phyloP scores from a whole-genome alignment of 805 yeast species.

The Kazachstania viticola region DNA sequence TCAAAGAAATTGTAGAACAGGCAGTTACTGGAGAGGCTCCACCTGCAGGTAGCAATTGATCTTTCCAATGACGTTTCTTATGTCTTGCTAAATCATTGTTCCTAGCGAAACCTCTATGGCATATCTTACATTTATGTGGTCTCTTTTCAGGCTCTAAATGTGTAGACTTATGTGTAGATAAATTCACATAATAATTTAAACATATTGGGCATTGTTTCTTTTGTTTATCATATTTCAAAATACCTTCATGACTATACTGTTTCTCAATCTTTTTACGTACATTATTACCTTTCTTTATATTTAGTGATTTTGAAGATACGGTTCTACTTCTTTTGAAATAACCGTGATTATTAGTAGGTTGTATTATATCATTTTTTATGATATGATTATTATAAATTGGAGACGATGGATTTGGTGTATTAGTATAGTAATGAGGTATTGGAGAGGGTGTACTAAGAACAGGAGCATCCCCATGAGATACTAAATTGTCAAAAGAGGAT shows the following conservation, averaged over 20 bases:
- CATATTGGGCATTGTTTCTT: slow-evolving; percentile 67
- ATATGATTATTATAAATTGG: background rate
- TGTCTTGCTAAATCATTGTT: slow-evolving; percentile 81
- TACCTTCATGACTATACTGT: too few relatives aligned
- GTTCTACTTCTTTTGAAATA: too few relatives aligned
- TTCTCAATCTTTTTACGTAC: slow-evolving; percentile 55
- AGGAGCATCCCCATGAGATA: too few relatives aligned
- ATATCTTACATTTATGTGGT: slow-evolving; percentile 67
- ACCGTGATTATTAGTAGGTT: too few relatives aligned
- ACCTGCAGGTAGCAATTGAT: too few relatives aligned
- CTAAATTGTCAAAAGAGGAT: background rate
- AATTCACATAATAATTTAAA: slow-evolving; percentile 54
- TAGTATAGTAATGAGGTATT: too few relatives aligned
- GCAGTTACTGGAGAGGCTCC: too few relatives aligned
- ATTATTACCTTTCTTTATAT: slow-evolving; percentile 19
- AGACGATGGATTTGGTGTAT: background rate
- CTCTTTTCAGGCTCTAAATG: slow-evolving; percentile 60
- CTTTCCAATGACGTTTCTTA: slow-evolving; percentile 75
- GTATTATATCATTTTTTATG: too few relatives aligned
- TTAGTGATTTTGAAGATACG: background rate
- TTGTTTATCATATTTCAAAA: slow-evolving; percentile 32
- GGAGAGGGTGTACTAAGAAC: too few relatives aligned
- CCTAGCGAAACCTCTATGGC: slow-evolving; percentile 78
- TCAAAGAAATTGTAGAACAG: too few relatives aligned
- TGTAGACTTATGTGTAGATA: slow-evolving; percentile 77